These are phyloP conservation scores for Zhuliangozyma parablackwelliae DNA, from an alignment of 1,139 yeast genomes.

Conservation along the genomic window DNA sequence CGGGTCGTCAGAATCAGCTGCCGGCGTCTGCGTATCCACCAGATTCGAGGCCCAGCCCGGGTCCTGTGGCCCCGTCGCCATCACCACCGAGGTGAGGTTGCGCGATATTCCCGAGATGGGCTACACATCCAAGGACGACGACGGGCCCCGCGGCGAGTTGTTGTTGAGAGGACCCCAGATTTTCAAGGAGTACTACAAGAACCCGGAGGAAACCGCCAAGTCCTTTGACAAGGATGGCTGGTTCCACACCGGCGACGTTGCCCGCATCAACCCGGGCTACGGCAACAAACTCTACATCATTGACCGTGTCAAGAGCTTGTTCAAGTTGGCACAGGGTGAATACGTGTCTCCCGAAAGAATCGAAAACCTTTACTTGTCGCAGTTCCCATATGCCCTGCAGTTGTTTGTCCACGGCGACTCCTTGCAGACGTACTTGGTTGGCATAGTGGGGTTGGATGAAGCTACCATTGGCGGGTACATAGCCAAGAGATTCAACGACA, in stretches of 20 bases:
- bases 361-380: constrained; percentile 34
- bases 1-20: constrained; percentile 45
- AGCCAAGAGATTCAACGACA: constrained; percentile 13
- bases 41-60: constrained; percentile 30
- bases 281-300: constrained; percentile 27
- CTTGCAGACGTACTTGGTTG: constrained; percentile 55
- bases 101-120: constrained; percentile 38
- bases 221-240: constrained; percentile 55
- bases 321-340: constrained; percentile 44
- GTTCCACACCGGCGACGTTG: constrained; percentile 41
- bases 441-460: constrained; percentile 53
- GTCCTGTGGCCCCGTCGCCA: constrained; percentile 34
- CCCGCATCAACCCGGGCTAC: constrained; percentile 18
- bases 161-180: constrained; percentile 39
- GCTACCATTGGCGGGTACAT: constrained; percentile 14
- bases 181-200: constrained; percentile 32
- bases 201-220: constrained; percentile 35
- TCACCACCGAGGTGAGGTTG: constrained; percentile 33
- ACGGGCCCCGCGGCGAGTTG: constrained; percentile 41
- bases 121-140: constrained; percentile 25
- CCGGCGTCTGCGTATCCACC: constrained; percentile 32
- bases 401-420: constrained; percentile 59
- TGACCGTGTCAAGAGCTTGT: constrained; percentile 42
- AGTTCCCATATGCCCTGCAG: constrained; percentile 30
- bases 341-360: constrained; percentile 41